A percentile compares a stretch with the other conserved stretches of the same genome.
Conservation (phyloP, 352 stramenopile genomes). For the Globisporangium uncinulatum region DNA sequence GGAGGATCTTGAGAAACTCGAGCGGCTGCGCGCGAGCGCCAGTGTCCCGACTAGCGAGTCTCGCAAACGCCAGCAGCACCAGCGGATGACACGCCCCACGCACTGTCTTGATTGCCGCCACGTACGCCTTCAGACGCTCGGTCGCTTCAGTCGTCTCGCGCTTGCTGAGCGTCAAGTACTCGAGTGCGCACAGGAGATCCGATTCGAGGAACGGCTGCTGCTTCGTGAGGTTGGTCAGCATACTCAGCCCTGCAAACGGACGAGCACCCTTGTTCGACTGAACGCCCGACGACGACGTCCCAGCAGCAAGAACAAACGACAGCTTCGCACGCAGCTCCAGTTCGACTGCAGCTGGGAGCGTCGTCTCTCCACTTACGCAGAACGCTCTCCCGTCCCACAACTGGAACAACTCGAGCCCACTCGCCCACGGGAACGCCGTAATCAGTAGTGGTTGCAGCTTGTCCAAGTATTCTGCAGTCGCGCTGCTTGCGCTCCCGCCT, state of each 20-base stretch:
- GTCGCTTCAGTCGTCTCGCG: slow-evolving; percentile 20
- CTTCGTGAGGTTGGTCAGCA: slow-evolving; percentile 26
- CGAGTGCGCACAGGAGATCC: slow-evolving; percentile 49
- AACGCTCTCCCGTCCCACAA: slow-evolving; percentile 46
- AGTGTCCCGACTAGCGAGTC: slow-evolving; percentile 19
- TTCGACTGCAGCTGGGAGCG: slow-evolving; percentile 31
- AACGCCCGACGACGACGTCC: not conserved
- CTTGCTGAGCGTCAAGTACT: slow-evolving; percentile 47
- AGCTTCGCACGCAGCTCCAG: slow-evolving; percentile 38
- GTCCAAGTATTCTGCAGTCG: slow-evolving; percentile 13
- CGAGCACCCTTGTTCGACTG: slow-evolving; percentile 9
- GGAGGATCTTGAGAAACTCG: slow-evolving; percentile 45
- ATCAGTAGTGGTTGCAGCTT: slow-evolving; percentile 24
- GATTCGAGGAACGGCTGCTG: slow-evolving; percentile 30
- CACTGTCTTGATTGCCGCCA: slow-evolving; percentile 13
- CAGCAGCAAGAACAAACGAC: slow-evolving; percentile 17
- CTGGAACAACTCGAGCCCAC: slow-evolving; percentile 21
- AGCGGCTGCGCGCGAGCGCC: slow-evolving; percentile 12
- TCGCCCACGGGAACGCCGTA: slow-evolving; percentile 21
- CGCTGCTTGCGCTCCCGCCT: not conserved
- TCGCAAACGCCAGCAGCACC: slow-evolving; percentile 45
- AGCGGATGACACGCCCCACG: slow-evolving; percentile 35
- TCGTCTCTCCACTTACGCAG: slow-evolving; percentile 19
- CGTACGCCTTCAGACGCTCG: slow-evolving; percentile 34
- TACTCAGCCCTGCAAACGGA: slow-evolving; percentile 53